Conservation (phyloP, 495 filamentous ascomycete species). For the Acidomyces sp. region DNA sequence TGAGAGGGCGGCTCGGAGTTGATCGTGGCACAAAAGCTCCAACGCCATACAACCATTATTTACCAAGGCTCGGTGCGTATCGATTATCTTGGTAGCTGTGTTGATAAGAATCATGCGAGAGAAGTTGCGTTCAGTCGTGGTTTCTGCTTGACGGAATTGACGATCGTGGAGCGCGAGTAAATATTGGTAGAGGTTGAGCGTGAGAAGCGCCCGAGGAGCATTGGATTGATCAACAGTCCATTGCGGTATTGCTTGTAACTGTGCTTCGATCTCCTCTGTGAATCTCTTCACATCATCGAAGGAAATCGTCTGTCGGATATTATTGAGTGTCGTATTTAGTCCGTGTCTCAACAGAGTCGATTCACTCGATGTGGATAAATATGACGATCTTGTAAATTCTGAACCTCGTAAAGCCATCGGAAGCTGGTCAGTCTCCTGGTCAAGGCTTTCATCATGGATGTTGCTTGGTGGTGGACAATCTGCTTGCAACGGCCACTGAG, state of each 20-base stretch:
- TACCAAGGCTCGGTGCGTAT: constrained; percentile 4
- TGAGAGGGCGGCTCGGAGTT: constrained; percentile 15
- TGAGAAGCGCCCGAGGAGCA: constrained; percentile 4
- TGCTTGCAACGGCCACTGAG: constrained; percentile 10
- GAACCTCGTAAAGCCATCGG: constrained; percentile 1
- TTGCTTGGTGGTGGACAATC: constrained; percentile 18
- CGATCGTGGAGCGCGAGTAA: constrained; percentile 17
- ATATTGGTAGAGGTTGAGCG: constrained; percentile 18
- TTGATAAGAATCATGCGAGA: constrained; percentile 15
- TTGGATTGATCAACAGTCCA: constrained; percentile 8
- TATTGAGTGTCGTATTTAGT: constrained; percentile 17
- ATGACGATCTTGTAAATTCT: constrained; percentile 12
- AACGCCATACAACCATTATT: constrained; percentile 8
- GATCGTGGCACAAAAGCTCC: constrained; percentile 12
- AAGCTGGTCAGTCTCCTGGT: constrained; percentile 4
- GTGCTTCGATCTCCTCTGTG: constrained; percentile 16
- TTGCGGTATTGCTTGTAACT: constrained; percentile 11
- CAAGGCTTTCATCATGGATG: constrained; percentile 16
- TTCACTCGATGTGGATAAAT: constrained; percentile 8
- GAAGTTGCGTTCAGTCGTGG: constrained; percentile 8
- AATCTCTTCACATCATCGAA: constrained; percentile 19
- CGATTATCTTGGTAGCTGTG: constrained; percentile 12
- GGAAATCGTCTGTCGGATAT: constrained; percentile 12
- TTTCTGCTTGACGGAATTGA: constrained; percentile 15
- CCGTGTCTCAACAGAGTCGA: constrained; percentile 12